Conservation (phyloP, 345 rosid genomes). For the Turnera subulata region DNA sequence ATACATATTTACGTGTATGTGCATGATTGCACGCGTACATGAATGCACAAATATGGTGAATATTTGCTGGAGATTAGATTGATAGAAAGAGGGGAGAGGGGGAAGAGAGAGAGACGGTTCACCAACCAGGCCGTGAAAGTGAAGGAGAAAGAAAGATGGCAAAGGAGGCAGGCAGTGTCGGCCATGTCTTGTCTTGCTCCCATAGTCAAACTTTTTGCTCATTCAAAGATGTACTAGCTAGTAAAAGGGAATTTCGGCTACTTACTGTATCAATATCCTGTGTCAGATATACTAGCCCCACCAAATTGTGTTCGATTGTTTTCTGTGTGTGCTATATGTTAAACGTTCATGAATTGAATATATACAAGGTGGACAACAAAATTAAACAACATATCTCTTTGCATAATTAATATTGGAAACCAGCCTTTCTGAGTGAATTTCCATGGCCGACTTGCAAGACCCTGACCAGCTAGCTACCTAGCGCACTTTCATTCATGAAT, state of each 20-base stretch:
- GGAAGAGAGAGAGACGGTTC: conserved; percentile 13
- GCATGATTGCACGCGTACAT: background rate
- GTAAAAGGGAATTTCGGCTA: conserved; percentile 1
- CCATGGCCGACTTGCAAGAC: no score
- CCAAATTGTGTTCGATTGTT: no score
- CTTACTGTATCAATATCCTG: background rate
- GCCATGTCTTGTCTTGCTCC: conserved; percentile 10
- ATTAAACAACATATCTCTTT: no score
- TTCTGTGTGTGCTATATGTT: no score
- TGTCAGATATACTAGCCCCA: background rate
- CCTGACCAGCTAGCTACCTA: no score
- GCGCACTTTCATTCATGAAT: no score
- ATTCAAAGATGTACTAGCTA: conserved; percentile 1
- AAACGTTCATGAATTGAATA: no score
- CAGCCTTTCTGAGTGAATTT: no score
- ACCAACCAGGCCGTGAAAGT: conserved; percentile 9
- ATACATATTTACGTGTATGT: background rate
- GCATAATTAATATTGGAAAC: no score
- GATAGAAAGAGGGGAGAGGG: conserved; percentile 4
- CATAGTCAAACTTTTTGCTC: conserved; percentile 9
- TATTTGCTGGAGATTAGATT: background rate
- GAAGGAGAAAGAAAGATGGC: background rate
- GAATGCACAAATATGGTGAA: no score
- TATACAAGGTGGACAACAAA: no score
- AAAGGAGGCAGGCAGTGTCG: conserved; percentile 14